Conservation (phyloP, 768 basidiomycete species). For the Xerocomus brunneocitrinus region DNA sequence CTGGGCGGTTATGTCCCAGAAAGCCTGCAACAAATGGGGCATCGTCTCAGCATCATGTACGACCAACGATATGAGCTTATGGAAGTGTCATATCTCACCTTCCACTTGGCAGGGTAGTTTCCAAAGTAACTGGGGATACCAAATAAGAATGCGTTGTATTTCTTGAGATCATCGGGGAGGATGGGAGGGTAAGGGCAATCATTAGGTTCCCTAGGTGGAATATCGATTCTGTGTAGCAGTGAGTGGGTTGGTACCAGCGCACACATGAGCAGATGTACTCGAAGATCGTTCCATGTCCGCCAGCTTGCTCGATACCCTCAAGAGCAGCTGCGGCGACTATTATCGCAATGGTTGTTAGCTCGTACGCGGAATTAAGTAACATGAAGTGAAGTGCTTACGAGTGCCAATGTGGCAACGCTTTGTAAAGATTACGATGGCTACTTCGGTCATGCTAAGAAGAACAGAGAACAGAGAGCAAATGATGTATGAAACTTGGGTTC, state of each 20-base stretch:
- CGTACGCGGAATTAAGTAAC: neutral
- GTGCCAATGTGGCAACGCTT: neutral
- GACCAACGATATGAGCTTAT: neutral
- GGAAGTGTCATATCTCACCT: neutral
- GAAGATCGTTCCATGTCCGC: neutral
- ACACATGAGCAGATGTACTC: neutral
- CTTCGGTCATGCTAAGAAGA: neutral
- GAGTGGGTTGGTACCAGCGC: neutral
- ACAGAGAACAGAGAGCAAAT: too few species aligned
- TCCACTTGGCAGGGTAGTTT: neutral
- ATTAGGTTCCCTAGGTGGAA: neutral
- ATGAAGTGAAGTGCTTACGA: neutral
- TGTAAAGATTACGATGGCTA: neutral
- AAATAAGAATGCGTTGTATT: neutral
- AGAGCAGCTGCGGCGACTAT: neutral
- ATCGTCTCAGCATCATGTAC: neutral
- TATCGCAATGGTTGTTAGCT: neutral
- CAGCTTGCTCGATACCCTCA: neutral
- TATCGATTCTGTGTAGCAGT: neutral
- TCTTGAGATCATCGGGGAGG: neutral
- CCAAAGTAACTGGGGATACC: neutral
- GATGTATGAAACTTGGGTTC: too few species aligned
- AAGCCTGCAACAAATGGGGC: neutral
- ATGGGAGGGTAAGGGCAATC: neutral
- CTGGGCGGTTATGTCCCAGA: neutral